Base-by-base conservation (phyloP, 2,329 filamentous ascomycete genomes). In the Penicillium expansum region DNA sequence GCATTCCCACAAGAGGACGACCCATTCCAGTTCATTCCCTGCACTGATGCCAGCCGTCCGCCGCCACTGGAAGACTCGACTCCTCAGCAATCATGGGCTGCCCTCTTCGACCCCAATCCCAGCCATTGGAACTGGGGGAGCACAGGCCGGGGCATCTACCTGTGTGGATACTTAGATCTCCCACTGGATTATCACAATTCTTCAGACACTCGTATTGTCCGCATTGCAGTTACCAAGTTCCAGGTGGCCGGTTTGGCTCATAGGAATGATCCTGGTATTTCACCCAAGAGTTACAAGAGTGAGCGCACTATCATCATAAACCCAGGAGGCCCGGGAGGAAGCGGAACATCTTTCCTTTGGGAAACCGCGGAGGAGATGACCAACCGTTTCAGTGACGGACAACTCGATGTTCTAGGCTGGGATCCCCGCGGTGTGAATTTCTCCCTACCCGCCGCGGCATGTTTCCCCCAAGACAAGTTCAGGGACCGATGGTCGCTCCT, bases 91-190 rank as follows among this genome's bases (percentile, higher is more conserved):
- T 56, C 56, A 42, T 62, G 57, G 59, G 59, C 48, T 4, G 29
- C 48, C 8, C 33, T 60, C 4, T 63, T 61, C 38, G 52, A 63
- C 14, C 33, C 47, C 2, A 52, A 56, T 22, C 56, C 59, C 18
- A 32, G 44, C n/a, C 56, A 61, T 38, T 61, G 59, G 61, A 56
- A 47, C 27, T 59, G 59, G 61, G 57, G 61, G 3, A 54, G 45
- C 42, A 41, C 52, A 30, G 47, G 52, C 14, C 53, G n/a, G 13
- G 59, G 61, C 13, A 63, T 62, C 29, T 62, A 61, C 48, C 30
- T 61, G 27, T 61, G 61, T 52, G 59, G 61, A 44, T 63, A 60
- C 22, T 35, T 63, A 8, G 59, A 63, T 45, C 56, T 63, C 7
- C 61, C 61, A 9, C 52, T 63, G 1, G 59, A 63, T 32, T 63